Evolutionary conservation across 163 green algal genomes (phyloP).

Genomic region (Scenedesmus sp.): DNA sequence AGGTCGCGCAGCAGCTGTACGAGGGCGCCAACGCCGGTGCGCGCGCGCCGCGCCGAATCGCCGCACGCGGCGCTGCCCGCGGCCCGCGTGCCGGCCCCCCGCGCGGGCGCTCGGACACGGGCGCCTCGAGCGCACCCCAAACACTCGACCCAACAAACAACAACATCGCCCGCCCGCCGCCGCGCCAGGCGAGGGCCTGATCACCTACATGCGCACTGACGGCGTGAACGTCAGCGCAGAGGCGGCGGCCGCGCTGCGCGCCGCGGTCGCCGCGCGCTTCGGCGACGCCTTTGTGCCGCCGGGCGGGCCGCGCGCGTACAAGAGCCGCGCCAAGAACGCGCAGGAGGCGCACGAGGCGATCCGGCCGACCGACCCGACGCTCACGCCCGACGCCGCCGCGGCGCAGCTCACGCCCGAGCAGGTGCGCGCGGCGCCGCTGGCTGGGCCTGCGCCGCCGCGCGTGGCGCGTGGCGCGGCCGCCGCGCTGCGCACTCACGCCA

Average conservation of each 20-base stretch:
- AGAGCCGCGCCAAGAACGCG: conserved; percentile 82
- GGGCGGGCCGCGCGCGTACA: conserved; percentile 70
- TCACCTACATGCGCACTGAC: conserved; percentile 98
- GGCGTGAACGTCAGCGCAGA: conserved; percentile 69
- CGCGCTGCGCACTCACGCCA: too few relatives aligned
- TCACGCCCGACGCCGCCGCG: conserved; percentile 29
- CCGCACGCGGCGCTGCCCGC: too few relatives aligned
- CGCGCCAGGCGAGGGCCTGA: conserved; percentile 82
- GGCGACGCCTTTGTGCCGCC: conserved; percentile 30
- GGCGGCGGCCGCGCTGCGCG: conserved; percentile 60
- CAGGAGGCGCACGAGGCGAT: conserved; percentile 97
- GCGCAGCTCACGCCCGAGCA: conserved; percentile 17
- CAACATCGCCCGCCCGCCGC: too few relatives aligned
- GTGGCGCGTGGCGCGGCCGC: conserved; percentile 52
- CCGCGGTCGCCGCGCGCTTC: background rate
- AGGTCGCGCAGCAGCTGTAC: conserved; percentile 91
- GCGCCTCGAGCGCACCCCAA: too few relatives aligned
- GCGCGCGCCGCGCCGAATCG: too few relatives aligned
- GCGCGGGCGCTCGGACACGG: too few relatives aligned
- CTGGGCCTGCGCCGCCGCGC: too few relatives aligned
- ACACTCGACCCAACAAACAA: too few relatives aligned
- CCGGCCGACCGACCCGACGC: conserved; percentile 72
- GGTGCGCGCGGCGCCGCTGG: too few relatives aligned
- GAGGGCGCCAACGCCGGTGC: conserved; percentile 69
- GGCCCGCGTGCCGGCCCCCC: too few relatives aligned